Conservation (phyloP, 805 yeast species). For the Teunomyces tritomae region DNA sequence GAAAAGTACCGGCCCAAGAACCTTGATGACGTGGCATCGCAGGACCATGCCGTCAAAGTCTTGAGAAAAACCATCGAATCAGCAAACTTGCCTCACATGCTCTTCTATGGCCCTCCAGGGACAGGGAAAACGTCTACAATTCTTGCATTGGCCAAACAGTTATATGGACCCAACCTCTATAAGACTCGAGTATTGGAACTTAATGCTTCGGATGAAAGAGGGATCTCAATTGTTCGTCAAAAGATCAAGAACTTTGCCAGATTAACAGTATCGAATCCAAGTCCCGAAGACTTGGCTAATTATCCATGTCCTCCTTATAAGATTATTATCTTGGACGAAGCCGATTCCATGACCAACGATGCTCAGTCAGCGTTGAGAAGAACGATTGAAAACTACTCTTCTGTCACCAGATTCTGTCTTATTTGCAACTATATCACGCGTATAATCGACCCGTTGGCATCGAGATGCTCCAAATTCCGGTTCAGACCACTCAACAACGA, state of each 20-base stretch:
- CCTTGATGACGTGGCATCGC: constrained; percentile 86
- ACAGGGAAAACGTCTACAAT: constrained; percentile 91
- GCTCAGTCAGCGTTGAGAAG: constrained; percentile 95
- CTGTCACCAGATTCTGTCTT: constrained; percentile 85
- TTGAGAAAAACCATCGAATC: constrained; percentile 74
- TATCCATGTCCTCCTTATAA: constrained; percentile 98
- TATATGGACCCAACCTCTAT: constrained; percentile 68
- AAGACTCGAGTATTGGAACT: constrained; percentile 74
- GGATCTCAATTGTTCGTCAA: constrained; percentile 82
- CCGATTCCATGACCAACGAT: constrained; percentile 96
- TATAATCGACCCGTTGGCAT: constrained; percentile 93
- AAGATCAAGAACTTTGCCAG: constrained; percentile 86
- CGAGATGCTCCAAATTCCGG: constrained; percentile 93
- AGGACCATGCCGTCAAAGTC: constrained; percentile 83
- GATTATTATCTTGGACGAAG: constrained; percentile 88
- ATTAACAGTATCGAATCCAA: constrained; percentile 76
- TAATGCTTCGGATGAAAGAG: constrained; percentile 90
- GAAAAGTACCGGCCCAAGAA: constrained; percentile 86
- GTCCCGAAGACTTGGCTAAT: constrained; percentile 59
- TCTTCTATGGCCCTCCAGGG: constrained; percentile 92
- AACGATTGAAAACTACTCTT: constrained; percentile 88
- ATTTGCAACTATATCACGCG: constrained; percentile 96
- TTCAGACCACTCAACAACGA: constrained; percentile 73
- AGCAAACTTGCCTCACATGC: constrained; percentile 87
- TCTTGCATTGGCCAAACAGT: constrained; percentile 73